phyloP scores from a whole-genome alignment of 129 eudicot genomes.

The Gnaphalium uliginosum region DNA sequence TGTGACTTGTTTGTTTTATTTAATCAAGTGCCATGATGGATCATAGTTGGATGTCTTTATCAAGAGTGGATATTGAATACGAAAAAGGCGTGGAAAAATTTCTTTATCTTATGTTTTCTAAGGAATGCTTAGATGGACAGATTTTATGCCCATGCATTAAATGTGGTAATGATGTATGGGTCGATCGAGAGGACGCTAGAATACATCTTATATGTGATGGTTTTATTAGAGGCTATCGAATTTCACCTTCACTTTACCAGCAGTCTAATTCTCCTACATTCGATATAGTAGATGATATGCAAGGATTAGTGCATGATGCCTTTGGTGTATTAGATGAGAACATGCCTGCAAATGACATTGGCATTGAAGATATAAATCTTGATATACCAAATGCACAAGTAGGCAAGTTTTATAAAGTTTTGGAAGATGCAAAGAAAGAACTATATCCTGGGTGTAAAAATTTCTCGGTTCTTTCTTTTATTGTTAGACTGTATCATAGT shows the following conservation, averaged over 20 bases:
- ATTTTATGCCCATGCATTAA: slow-evolving; percentile 12
- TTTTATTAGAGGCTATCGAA: not conserved
- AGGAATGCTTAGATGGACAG: not conserved
- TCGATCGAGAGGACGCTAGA: not conserved
- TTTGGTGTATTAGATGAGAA: not conserved
- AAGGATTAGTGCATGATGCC: not conserved
- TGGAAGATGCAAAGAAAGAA: slow-evolving; percentile 26
- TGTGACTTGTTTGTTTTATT: not conserved
- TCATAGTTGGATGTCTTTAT: slow-evolving; percentile 3
- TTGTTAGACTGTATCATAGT: not conserved
- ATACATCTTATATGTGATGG: not conserved
- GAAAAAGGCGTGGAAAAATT: slow-evolving; percentile 10
- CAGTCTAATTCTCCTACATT: not conserved
- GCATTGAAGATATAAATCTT: not conserved
- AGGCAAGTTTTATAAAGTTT: slow-evolving; percentile 20
- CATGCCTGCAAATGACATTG: not conserved
- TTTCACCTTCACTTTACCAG: not conserved
- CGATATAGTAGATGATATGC: not conserved
- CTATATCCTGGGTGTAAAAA: slow-evolving; percentile 31
- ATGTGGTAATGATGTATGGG: slow-evolving; percentile 6
- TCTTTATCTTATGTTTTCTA: slow-evolving; percentile 14
- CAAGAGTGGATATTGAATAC: slow-evolving; percentile 11
- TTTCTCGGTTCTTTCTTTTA: slow-evolving; percentile 25
- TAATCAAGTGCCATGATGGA: slow-evolving; percentile 13
- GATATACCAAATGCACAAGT: not conserved